A percentile compares a stretch with the other conserved stretches of the same genome.
Conservation (phyloP, 768 basidiomycete genomes). For the Podaxis sp. region DNA sequence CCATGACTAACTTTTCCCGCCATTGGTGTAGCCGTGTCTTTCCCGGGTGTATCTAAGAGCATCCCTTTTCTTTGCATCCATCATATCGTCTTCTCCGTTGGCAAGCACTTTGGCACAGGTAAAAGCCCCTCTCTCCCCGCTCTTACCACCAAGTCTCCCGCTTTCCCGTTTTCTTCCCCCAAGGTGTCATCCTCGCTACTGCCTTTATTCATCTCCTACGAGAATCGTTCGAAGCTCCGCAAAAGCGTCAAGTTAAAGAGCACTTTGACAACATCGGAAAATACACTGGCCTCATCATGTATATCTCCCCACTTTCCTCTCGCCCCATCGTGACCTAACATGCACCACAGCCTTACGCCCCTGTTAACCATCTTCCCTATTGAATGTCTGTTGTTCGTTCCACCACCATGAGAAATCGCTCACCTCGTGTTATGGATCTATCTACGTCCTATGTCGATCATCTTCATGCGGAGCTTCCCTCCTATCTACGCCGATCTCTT, state of each 20-base stretch:
- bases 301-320: slow-evolving; percentile 27
- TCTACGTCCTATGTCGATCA: slow-evolving; percentile 76
- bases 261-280: slow-evolving; percentile 49
- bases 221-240: slow-evolving; percentile 67
- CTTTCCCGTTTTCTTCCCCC: neutral
- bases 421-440: slow-evolving; percentile 45
- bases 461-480: slow-evolving; percentile 64
- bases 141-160: neutral
- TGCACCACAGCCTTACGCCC: slow-evolving; percentile 50
- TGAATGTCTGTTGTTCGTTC: slow-evolving; percentile 53
- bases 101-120: slow-evolving; percentile 86
- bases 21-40: slow-evolving; percentile 69
- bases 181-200: slow-evolving; percentile 81
- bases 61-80: slow-evolving; percentile 59
- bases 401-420: neutral
- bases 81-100: slow-evolving; percentile 73
- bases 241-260: slow-evolving; percentile 42
- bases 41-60: slow-evolving; percentile 64
- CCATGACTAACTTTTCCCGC: slow-evolving; percentile 7
- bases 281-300: slow-evolving; percentile 79
- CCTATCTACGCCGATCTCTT: slow-evolving; percentile 37
- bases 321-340: slow-evolving; percentile 3
- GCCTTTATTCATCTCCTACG: slow-evolving; percentile 84
- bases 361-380: slow-evolving; percentile 72
- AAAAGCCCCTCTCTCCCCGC: slow-evolving; percentile 2